Percentiles rank a stretch among this genome's conserved stretches.
phyloP scores from a whole-genome alignment of 2,329 filamentous ascomycete species.

The Aaosphaeria pasadenensis region DNA sequence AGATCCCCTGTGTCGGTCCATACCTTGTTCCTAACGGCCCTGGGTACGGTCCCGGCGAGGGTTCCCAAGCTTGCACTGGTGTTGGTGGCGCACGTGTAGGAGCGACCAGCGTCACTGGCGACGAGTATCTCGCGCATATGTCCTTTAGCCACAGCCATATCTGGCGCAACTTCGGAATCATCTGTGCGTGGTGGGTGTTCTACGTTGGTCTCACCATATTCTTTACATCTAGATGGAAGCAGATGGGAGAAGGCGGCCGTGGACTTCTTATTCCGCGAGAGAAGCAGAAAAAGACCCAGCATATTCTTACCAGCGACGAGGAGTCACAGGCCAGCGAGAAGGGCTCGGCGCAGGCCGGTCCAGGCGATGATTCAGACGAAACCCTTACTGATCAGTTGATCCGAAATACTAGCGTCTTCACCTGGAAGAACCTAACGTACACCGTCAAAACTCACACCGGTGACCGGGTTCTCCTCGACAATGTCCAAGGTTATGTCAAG shows the following conservation, averaged over 20 bases:
- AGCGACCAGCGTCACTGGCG: conserved; percentile 44
- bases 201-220: conserved; percentile 46
- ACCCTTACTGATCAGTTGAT: conserved; percentile 36
- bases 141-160: conserved; percentile 30
- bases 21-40: background rate
- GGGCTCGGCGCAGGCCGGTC: background rate
- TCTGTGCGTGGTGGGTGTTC: conserved; percentile 58
- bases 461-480: conserved; percentile 46
- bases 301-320: background rate
- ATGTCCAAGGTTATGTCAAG: conserved; percentile 53
- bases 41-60: background rate
- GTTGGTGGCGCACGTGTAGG: conserved; percentile 36
- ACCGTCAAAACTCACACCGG: conserved; percentile 51
- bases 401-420: conserved; percentile 67
- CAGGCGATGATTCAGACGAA: background rate
- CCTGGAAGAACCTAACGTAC: conserved; percentile 56
- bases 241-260: background rate
- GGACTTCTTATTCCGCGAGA: background rate
- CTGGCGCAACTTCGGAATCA: conserved; percentile 63
- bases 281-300: background rate
- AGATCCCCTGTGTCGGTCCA: background rate
- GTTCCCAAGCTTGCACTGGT: conserved; percentile 34
- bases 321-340: background rate
- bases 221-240: conserved; percentile 1
- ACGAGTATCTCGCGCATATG: conserved; percentile 53